Conservation (phyloP, 108 stramenopile species). For the Cylindrotheca closterium region DNA sequence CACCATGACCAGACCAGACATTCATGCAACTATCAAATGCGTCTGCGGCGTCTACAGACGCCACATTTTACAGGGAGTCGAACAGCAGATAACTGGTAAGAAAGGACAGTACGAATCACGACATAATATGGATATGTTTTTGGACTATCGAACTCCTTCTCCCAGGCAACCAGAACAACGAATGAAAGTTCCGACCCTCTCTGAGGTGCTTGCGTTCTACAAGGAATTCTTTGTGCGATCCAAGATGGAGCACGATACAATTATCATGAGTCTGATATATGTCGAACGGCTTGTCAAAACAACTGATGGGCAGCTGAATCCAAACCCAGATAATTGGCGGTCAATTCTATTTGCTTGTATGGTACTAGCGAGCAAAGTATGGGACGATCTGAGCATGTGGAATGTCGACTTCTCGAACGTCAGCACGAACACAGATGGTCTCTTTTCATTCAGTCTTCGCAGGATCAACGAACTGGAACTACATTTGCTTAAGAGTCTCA, state of each 20-base stretch:
- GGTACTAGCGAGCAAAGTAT: constrained; percentile 94
- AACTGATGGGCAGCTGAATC: constrained; percentile 69
- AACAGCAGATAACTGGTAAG: not conserved
- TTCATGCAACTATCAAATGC: constrained; percentile 93
- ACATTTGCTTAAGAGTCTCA: constrained; percentile 57
- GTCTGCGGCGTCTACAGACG: constrained; percentile 90
- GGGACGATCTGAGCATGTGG: constrained; percentile 98
- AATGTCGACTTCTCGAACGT: constrained; percentile 89
- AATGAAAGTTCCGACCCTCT: constrained; percentile 54
- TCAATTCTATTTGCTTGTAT: constrained; percentile 91
- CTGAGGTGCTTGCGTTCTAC: constrained; percentile 76
- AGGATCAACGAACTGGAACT: constrained; percentile 94
- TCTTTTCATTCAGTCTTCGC: constrained; percentile 66
- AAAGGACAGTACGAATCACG: not conserved
- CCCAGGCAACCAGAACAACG: not conserved
- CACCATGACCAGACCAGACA: constrained; percentile 91
- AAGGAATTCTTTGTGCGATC: constrained; percentile 71
- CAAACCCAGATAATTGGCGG: constrained; percentile 81
- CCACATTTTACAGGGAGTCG: constrained; percentile 69
- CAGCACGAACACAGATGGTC: constrained; percentile 34
- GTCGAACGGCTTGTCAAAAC: constrained; percentile 92
- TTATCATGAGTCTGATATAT: constrained; percentile 95
- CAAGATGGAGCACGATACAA: constrained; percentile 94
- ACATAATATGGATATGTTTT: constrained; percentile 3
- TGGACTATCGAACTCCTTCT: constrained; percentile 4